These are phyloP conservation scores for Chloranthus sessilifolius DNA, from an alignment of 164 flowering plant genomes.

Conservation along the genomic window DNA sequence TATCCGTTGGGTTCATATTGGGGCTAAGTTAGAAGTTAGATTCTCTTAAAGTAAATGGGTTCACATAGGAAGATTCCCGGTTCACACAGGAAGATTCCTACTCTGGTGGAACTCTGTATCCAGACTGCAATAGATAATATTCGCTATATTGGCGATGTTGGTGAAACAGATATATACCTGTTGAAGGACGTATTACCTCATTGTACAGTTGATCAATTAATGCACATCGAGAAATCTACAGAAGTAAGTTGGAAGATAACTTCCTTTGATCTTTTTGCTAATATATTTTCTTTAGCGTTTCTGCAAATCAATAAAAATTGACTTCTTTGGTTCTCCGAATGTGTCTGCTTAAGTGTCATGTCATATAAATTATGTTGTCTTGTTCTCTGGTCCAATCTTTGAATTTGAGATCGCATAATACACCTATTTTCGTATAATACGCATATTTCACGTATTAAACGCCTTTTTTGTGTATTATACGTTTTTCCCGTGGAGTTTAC, in stretches of 20 bases:
- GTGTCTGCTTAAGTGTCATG: too few relatives aligned
- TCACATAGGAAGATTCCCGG: neutral
- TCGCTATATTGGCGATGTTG: slow-evolving; percentile 84
- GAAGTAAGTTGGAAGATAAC: slow-evolving; percentile 33
- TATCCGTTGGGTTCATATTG: neutral
- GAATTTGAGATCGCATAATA: too few relatives aligned
- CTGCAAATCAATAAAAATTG: neutral
- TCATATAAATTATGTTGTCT: too few relatives aligned
- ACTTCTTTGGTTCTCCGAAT: too few relatives aligned
- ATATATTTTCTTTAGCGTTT: neutral
- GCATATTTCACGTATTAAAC: too few relatives aligned
- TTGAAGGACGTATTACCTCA: slow-evolving; percentile 73
- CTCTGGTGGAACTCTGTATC: slow-evolving; percentile 71
- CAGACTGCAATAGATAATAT: slow-evolving; percentile 63
- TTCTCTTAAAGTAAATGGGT: neutral
- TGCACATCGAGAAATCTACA: slow-evolving; percentile 65
- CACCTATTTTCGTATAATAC: too few relatives aligned
- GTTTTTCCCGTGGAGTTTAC: too few relatives aligned
- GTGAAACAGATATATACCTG: slow-evolving; percentile 62
- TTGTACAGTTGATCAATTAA: slow-evolving; percentile 77
- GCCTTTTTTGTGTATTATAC: too few relatives aligned
- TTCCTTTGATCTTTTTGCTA: neutral
- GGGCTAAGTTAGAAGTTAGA: neutral
- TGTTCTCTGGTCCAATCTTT: too few relatives aligned
- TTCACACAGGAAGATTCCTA: slow-evolving; percentile 28